Evolutionary conservation across 1,284 basidiomycete species (phyloP), one percentile per base, ranked within the genome.

Genomic region (Ceratobasidium sp.): DNA sequence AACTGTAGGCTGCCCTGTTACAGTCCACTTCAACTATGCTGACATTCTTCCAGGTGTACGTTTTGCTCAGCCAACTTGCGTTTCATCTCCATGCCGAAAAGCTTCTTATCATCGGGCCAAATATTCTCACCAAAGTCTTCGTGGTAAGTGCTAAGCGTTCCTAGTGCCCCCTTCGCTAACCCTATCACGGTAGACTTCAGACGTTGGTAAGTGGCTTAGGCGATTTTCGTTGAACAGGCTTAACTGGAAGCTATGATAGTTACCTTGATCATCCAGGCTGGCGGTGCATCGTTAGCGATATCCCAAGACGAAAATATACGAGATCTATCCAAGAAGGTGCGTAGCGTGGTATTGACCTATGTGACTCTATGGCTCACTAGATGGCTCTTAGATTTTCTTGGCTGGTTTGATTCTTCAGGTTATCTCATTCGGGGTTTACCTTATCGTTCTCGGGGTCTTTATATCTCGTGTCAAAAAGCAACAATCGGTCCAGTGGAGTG

Each of bases 401-500:
- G 30, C 20, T n/a, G 67, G 67, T 8, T 50, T 69, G 3, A 27
- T 69, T 16, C 46, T 50, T 14, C 67, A 69, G n/a, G 16, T 69
- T 14, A 16, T 69, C 30, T 69, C 67, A 1, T 69, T 69, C 38
- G n/a, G 30, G 3, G 18, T 55, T 1, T 69, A 50, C 16, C 30
- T 50, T 6, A 35, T 23, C 50, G n/a, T 69, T 41, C 54, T 69
- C 10, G 5, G 27, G 3, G 14, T 69, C 10, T 69, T 69, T 27
- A 5, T 69, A 12, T 55, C n/a, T 8, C 67, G 67, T 18, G 14
- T 69, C 16, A 55, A 57, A 33, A 35, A 20, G 12, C 23, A 64
- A 20, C 81, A 65, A 80, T 70, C n/a, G 71, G 60, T 35, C 10
- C 60, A 64, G 14, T 64, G 60, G 60, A 41, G 38, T 41, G 38